Base-by-base conservation (phyloP, 2,329 filamentous ascomycete genomes). In the Ophioceras dolichostomum region DNA sequence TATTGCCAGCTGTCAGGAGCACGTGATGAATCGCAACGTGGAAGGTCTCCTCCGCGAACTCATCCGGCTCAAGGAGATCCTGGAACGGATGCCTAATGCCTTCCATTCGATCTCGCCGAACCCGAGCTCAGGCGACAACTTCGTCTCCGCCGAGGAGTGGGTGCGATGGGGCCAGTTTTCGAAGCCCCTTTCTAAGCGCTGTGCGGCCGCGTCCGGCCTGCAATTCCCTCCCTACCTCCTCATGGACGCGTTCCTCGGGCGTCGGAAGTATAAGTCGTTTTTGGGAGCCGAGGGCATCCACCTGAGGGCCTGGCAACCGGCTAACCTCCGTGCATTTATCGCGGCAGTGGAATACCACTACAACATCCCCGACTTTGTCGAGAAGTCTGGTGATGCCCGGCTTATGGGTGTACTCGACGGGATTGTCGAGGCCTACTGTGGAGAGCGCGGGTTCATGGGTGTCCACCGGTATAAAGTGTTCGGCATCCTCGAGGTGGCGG, bases 391-490 rank as follows among this genome's bases (percentile, higher is more conserved):
- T 0, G 68, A 73, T 36, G 57, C 61, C 0, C 55, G 65, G 10
- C 53, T 73, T 1, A 65, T 68, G 47, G 69, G 69, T 3, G 67
- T 72, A 1, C 42, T 72, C 1, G 68, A 72, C 39, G 68, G 68
- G 0, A 70, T 72, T 3, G 60, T 73, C 1, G 69, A 73, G 45
- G 67, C 68, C 0, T 73, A 72, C 42, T 65, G 66, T 0, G 69
- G 68, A 1, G 68, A 72, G 43, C 57, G 68, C 16, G 68, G 69
- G 0, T 73, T 72, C 46, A 70, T 73, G 68, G 68, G 69, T 5
- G 65, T 62, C 10, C 68, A 73, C 45, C 54, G 68, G n/a, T 71
- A 72, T 48, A 73, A 73, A 45, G 68, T 73, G 4, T 73, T 70
- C 43, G 69, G 68, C 1, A 66, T 73, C 20, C 59, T 72, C 0